A percentile compares a stretch with the other conserved stretches of the same genome.
These are phyloP conservation scores for Trichoderma pleuroti DNA, from an alignment of 2,329 filamentous ascomycete genomes.

Conservation along the genomic window DNA sequence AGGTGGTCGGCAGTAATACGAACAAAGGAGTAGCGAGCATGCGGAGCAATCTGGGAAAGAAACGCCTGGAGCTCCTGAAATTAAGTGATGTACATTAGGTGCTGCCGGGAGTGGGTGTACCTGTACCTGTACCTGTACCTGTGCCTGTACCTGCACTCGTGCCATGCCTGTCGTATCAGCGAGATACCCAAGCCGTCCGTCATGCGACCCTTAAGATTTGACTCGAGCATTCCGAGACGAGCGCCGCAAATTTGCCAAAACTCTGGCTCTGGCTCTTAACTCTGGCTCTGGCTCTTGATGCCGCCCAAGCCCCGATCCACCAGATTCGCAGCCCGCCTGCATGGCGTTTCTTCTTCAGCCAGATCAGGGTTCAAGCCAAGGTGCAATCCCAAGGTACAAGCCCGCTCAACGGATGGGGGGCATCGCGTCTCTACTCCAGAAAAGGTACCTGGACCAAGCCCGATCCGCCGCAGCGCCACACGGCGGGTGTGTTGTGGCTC, in stretches of 20 bases:
- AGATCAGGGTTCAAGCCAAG: background rate
- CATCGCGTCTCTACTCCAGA: conserved; percentile 1
- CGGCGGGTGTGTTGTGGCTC: conserved; percentile 15
- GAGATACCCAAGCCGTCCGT: conserved; percentile 10
- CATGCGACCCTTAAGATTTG: conserved; percentile 13
- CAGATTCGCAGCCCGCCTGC: background rate
- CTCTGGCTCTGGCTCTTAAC: background rate
- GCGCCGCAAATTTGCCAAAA: background rate
- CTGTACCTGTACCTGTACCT: conserved; percentile 1
- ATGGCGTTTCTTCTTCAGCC: background rate
- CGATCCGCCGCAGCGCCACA: conserved; percentile 20
- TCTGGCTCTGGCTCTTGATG: background rate
- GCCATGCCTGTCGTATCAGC: conserved; percentile 6
- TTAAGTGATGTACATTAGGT: conserved; percentile 13
- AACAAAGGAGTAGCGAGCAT: conserved; percentile 12
- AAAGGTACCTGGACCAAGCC: conserved; percentile 14
- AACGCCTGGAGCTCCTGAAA: conserved; percentile 18
- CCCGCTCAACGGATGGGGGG: background rate
- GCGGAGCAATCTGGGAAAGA: conserved; percentile 1
- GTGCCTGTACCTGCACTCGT: conserved; percentile 4
- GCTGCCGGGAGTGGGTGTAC: background rate
- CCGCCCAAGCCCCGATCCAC: background rate
- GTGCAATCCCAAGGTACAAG: background rate
- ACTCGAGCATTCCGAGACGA: conserved; percentile 9
- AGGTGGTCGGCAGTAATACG: background rate